Conservation (phyloP, 1,284 basidiomycete genomes). For the Gomphus bonarii region DNA sequence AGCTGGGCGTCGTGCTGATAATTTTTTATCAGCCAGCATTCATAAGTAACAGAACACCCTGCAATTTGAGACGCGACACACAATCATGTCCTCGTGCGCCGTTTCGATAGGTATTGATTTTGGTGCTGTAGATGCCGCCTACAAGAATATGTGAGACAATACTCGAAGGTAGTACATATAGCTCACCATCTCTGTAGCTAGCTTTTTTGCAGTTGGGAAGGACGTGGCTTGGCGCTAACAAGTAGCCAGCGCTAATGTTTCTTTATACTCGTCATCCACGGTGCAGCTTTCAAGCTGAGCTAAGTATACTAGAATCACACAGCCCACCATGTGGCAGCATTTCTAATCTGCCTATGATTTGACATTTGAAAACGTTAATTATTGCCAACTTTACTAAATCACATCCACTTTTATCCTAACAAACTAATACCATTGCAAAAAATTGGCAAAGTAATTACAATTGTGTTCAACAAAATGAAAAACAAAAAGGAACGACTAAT, state of each 20-base stretch:
- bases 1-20: constrained; percentile 91
- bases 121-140: constrained; percentile 46
- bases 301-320: too few relatives aligned
- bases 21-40: neutral
- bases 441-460: too few relatives aligned
- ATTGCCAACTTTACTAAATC: too few relatives aligned
- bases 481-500: neutral
- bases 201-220: neutral
- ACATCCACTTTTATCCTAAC: too few relatives aligned
- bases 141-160: neutral
- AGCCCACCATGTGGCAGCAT: too few relatives aligned
- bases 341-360: too few relatives aligned
- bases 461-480: neutral
- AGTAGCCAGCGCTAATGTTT: neutral
- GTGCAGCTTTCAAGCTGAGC: neutral
- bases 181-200: neutral
- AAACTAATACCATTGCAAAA: too few relatives aligned
- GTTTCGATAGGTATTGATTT: constrained; percentile 81
- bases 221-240: neutral
- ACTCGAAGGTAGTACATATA: neutral
- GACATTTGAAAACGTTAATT: too few relatives aligned
- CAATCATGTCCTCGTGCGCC: constrained; percentile 92
- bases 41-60: neutral
- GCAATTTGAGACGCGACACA: constrained; percentile 29
- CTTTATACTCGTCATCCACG: too few relatives aligned